Percentiles rank a stretch among this genome's conserved stretches.
phyloP scores from a whole-genome alignment of 306 rosid genomes.

The Trifolium dubium region DNA sequence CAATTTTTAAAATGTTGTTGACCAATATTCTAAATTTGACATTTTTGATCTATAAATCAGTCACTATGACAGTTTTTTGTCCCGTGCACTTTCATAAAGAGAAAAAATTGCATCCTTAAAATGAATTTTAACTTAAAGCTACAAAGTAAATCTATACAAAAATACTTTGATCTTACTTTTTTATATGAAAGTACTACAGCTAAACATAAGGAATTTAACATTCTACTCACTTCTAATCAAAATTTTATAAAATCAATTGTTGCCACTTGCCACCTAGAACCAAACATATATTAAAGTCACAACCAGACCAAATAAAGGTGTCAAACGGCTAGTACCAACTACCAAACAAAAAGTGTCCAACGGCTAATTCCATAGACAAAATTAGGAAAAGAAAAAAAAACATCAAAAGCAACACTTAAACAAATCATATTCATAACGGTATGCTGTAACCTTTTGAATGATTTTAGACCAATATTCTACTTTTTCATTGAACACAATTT shows the following conservation, averaged over 20 bases:
- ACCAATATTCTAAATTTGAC: no score
- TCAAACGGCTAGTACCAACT: slow-evolving; percentile 43
- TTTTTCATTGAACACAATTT: background rate
- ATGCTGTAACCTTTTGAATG: slow-evolving; percentile 13
- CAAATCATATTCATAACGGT: slow-evolving; percentile 25
- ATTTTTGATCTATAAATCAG: no score
- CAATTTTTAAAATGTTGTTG: no score
- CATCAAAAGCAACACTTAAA: slow-evolving; percentile 17
- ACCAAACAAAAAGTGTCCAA: slow-evolving; percentile 34
- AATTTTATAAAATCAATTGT: background rate
- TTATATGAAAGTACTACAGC: no score
- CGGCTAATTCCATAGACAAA: slow-evolving; percentile 41
- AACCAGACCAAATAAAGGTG: slow-evolving; percentile 3
- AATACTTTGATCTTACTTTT: no score
- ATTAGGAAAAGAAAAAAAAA: slow-evolving; percentile 35
- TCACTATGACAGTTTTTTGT: no score
- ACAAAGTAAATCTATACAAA: background rate
- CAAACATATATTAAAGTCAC: background rate
- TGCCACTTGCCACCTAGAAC: background rate
- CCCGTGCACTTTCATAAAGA: background rate
- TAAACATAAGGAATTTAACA: no score
- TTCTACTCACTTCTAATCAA: background rate
- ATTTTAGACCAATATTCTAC: slow-evolving; percentile 3
- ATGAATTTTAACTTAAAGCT: background rate
- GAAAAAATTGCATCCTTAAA: background rate